Conservation (phyloP, 2,329 filamentous ascomycete genomes). For the Aspergillus alliaceus region DNA sequence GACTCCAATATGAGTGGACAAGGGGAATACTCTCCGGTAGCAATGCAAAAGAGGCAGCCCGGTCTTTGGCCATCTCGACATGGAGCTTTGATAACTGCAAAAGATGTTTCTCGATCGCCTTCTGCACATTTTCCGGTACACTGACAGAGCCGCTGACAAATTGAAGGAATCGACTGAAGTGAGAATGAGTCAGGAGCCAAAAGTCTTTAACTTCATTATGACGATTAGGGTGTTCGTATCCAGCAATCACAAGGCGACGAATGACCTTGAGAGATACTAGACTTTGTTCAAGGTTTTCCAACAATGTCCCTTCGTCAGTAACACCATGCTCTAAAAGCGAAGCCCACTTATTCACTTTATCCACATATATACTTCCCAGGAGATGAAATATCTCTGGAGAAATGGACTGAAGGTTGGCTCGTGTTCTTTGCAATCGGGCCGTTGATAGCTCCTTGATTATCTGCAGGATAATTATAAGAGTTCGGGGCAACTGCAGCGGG, state of each 20-base stretch:
- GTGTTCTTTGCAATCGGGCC: conserved; percentile 71
- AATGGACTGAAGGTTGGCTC: conserved; percentile 73
- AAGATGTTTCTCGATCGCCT: conserved; percentile 77
- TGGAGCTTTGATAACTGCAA: conserved; percentile 91
- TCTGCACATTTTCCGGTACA: conserved; percentile 54
- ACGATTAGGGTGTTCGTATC: conserved; percentile 82
- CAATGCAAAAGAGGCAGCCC: conserved; percentile 79
- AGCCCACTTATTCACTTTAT: conserved; percentile 70
- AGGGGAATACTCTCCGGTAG: conserved; percentile 78
- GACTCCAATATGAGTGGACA: conserved; percentile 79
- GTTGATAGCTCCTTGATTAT: conserved; percentile 89
- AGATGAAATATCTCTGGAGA: conserved; percentile 83
- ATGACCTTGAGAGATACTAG: conserved; percentile 76
- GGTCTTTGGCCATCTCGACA: conserved; percentile 75
- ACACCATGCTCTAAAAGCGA: conserved; percentile 58
- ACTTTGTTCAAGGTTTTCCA: conserved; percentile 72
- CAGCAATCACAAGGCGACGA: conserved; percentile 73
- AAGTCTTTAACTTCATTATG: conserved; percentile 73
- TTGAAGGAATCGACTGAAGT: conserved; percentile 74
- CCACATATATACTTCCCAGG: conserved; percentile 74
- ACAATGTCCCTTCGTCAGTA: conserved; percentile 59
- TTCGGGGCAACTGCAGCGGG: conserved; percentile 67
- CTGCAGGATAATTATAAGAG: conserved; percentile 75
- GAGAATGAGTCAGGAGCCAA: conserved; percentile 75
- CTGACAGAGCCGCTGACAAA: conserved; percentile 61